Evolutionary conservation across 345 rosid genomes (phyloP).

Genomic region (Ceriops zippeliana): DNA sequence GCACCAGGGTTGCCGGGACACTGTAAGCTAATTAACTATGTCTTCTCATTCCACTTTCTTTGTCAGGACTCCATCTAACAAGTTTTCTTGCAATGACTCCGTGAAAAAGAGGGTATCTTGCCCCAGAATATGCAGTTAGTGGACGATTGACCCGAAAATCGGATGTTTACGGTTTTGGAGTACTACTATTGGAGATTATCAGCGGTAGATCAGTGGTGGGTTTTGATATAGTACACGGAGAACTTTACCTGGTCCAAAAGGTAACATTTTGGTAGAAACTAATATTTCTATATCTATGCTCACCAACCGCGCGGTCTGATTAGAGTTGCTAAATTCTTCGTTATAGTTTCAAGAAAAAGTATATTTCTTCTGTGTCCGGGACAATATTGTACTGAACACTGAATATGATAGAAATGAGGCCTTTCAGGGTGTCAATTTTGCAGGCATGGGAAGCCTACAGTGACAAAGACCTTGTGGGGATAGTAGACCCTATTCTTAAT

Average conservation of each 20-base stretch:
- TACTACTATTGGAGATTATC: conserved; percentile 48
- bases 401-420: background rate
- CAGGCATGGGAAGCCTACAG: conserved; percentile 57
- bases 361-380: no score
- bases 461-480: conserved; percentile 17
- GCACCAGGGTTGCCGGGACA: conserved; percentile 60
- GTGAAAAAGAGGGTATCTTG: conserved; percentile 50
- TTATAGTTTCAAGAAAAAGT: no score
- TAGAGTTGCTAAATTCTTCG: no score
- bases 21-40: conserved; percentile 32
- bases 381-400: no score
- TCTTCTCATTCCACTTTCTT: background rate
- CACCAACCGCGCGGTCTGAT: no score
- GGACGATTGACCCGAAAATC: conserved; percentile 51
- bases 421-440: background rate
- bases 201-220: conserved; percentile 40
- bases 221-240: conserved; percentile 47
- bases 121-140: conserved; percentile 53
- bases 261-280: conserved; percentile 15
- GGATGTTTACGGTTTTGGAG: conserved; percentile 61
- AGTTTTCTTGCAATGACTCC: conserved; percentile 12
- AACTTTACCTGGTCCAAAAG: conserved; percentile 52
- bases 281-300: background rate
- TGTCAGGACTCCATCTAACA: conserved; percentile 13
- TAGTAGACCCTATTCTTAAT: conserved; percentile 43